Base-by-base conservation (phyloP, 1,284 basidiomycete species). In the Irpex sp. region DNA sequence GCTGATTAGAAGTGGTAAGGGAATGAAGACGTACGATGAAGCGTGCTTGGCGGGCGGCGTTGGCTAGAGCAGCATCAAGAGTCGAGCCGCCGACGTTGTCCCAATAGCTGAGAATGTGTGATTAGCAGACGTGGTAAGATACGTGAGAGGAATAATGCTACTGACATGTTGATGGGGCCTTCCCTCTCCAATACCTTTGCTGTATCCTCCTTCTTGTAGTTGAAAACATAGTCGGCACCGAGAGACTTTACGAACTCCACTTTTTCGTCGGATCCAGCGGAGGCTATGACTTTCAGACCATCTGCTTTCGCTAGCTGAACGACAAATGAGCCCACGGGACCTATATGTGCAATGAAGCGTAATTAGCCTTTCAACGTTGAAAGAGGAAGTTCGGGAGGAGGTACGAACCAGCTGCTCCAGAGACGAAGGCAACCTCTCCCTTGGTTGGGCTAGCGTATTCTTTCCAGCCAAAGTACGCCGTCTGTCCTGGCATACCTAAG, bases 231-330 rank as follows among this genome's bases (percentile, higher is more conserved):
- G 15, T 44, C 40, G 8, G 40, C 40, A 44, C 40, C 40, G 8
- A 44, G 15, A 15, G 40, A 44, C 40, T 44, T 44, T 15, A 44
- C 40, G 15, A 44, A 44, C 15, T 44, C 40, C 11, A 44, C 40
- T 44, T 65, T 94, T 57, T 87, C 86, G 5, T 85, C 80, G 0
- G 86, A 85, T 0, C 91, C 91, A 0, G 89, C 88, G 1, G 90
- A 88, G 0, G 83, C 89, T 65, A 92, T 87, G 59, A 92, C 88
- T 66, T 85, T 87, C 31, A 56, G 51, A 3, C 62, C 62, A 3
- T 17, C 63, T n/a, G 57, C 58, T 51, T 65, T 65, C 8, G 64
- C 64, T 1, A 65, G 49, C 38, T 65, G 64, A 34, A 62, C 48
- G 19, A 65, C 61, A 38, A 65, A 52, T 8, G 64, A 62, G n/a